Percentiles rank a stretch among this genome's conserved stretches.
Evolutionary conservation across 768 basidiomycete species (phyloP).

Genomic region (Hysterangium stoloniferum): DNA sequence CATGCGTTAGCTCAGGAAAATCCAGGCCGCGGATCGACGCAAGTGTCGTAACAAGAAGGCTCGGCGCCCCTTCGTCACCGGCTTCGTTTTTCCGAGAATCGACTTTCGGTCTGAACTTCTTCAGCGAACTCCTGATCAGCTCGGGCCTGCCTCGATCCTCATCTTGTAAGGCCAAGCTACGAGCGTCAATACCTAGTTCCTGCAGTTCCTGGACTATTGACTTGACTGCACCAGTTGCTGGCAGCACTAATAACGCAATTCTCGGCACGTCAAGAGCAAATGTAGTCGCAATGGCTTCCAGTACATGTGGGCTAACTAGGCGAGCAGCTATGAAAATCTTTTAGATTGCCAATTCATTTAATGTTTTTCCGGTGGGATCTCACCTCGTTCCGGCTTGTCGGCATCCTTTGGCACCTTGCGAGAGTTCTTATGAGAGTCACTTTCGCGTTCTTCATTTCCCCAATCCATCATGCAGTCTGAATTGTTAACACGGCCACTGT

Average conservation of each 20-base stretch:
- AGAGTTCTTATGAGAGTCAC: neutral
- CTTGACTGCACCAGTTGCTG: slow-evolving; percentile 50
- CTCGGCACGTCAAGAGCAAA: slow-evolving; percentile 71
- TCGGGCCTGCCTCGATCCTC: slow-evolving; percentile 36
- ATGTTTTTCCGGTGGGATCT: neutral
- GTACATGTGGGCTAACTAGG: slow-evolving; percentile 36
- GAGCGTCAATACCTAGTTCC: slow-evolving; percentile 59
- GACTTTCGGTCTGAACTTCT: slow-evolving; percentile 7
- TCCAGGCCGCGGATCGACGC: slow-evolving; percentile 71
- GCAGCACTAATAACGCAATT: slow-evolving; percentile 59
- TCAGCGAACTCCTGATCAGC: slow-evolving; percentile 24
- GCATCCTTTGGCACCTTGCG: too few relatives aligned
- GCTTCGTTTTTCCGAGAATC: slow-evolving; percentile 2
- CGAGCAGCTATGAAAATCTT: neutral
- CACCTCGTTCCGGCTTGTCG: too few relatives aligned
- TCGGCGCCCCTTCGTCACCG: slow-evolving; percentile 43
- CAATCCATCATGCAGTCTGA: too few relatives aligned
- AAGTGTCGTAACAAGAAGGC: slow-evolving; percentile 57
- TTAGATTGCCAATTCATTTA: neutral
- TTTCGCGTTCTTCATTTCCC: neutral
- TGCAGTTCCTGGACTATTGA: slow-evolving; percentile 59
- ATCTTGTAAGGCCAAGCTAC: slow-evolving; percentile 45
- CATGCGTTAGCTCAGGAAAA: slow-evolving; percentile 61
- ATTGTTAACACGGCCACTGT: slow-evolving; percentile 28
- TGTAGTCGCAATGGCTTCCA: slow-evolving; percentile 63